Conservation (phyloP, 2,329 filamentous ascomycete species). For the Albifimbria verrucaria region DNA sequence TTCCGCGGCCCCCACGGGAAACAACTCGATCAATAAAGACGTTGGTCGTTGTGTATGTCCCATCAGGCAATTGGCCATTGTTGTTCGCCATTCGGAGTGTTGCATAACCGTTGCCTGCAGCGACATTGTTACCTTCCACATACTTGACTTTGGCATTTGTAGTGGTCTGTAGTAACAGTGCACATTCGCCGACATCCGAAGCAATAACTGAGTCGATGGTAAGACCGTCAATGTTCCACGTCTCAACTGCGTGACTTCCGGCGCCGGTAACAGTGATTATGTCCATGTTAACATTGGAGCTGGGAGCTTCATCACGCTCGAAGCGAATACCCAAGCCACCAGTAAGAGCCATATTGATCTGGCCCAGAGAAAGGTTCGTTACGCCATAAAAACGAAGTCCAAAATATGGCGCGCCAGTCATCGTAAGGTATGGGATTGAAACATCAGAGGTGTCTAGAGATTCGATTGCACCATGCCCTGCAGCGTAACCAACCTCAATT, state of each 20-base stretch:
- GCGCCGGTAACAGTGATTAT: not conserved
- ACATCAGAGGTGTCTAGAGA: not conserved
- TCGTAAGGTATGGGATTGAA: not conserved
- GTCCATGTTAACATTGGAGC: conserved; percentile 1
- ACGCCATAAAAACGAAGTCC: not conserved
- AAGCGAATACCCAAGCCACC: conserved; percentile 1
- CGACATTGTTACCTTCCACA: conserved; percentile 2
- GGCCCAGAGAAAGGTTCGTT: not conserved
- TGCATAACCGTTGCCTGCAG: not conserved
- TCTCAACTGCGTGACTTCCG: not conserved
- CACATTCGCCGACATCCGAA: not conserved
- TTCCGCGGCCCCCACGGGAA: conserved; percentile 1
- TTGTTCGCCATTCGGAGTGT: conserved; percentile 1
- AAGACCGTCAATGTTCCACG: conserved; percentile 2
- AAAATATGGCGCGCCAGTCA: conserved; percentile 1
- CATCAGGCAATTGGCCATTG: conserved; percentile 1
- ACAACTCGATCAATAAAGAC: not conserved
- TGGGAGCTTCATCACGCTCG: not conserved
- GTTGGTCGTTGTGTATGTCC: not conserved
- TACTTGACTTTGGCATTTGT: not conserved
- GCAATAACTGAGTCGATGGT: conserved; percentile 1
- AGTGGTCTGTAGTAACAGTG: not conserved
- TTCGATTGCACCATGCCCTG: not conserved
- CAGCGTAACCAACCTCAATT: not conserved
- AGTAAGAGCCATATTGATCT: conserved; percentile 1